Conservation (phyloP, 164 flowering plant genomes). For the Dillenia turbinata region DNA sequence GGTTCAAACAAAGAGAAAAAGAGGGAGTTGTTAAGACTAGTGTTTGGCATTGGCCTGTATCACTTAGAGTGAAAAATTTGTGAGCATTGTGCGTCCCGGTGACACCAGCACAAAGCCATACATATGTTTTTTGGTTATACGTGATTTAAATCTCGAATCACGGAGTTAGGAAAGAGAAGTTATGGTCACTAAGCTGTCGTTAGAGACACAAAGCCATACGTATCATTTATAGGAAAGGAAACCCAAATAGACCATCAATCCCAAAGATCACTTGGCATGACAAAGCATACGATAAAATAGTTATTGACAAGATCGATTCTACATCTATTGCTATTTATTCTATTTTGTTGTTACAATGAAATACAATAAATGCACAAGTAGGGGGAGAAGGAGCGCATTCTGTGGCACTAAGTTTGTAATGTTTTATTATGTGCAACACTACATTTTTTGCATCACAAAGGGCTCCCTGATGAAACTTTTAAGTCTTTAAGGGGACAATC, state of each 20-base stretch:
- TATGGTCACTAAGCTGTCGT: too few relatives aligned
- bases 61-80: too few relatives aligned
- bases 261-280: slow-evolving; percentile 60
- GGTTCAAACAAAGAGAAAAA: too few relatives aligned
- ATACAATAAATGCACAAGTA: slow-evolving; percentile 53
- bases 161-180: too few relatives aligned
- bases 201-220: slow-evolving; percentile 59
- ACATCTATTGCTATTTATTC: background rate
- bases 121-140: too few relatives aligned
- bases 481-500: too few relatives aligned
- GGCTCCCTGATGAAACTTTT: too few relatives aligned
- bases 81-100: too few relatives aligned
- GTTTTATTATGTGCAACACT: slow-evolving; percentile 38
- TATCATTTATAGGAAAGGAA: slow-evolving; percentile 83
- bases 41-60: too few relatives aligned
- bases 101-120: slow-evolving; percentile 51
- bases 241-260: slow-evolving; percentile 4
- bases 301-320: background rate
- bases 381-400: slow-evolving; percentile 68
- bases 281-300: slow-evolving; percentile 55
- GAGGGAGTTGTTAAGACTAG: too few relatives aligned
- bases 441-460: slow-evolving; percentile 66
- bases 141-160: too few relatives aligned
- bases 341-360: slow-evolving; percentile 32
- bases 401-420: slow-evolving; percentile 59